A percentile compares a stretch with the other conserved stretches of the same genome.
Evolutionary conservation across 768 basidiomycete species (phyloP).

Genomic region (Xerocomus spinulosus): DNA sequence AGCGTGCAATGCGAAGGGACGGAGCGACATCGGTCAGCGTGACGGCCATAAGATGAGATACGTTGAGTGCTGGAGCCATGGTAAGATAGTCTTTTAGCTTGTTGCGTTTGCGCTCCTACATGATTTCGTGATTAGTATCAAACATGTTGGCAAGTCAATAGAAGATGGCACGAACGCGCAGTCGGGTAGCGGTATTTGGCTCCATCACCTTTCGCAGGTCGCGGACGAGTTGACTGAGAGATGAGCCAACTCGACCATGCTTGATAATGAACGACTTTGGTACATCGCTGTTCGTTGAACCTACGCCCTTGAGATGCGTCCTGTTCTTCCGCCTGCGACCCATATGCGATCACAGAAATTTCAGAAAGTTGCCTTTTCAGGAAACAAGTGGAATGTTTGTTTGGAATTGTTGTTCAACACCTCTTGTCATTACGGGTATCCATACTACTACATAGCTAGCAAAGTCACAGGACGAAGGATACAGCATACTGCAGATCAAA

Average conservation of each 20-base stretch:
- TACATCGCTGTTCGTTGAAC: constrained; percentile 34
- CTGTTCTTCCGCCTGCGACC: constrained; percentile 72
- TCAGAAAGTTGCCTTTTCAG: constrained; percentile 23
- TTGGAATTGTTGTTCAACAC: constrained; percentile 21
- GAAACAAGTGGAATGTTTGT: constrained; percentile 14
- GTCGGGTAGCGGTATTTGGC: constrained; percentile 90
- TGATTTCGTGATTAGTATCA: constrained; percentile 13
- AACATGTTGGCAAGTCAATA: neutral
- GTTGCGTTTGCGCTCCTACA: constrained; percentile 83
- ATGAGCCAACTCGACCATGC: constrained; percentile 88
- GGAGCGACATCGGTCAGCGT: constrained; percentile 83
- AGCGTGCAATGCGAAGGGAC: constrained; percentile 78
- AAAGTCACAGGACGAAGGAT: constrained; percentile 16
- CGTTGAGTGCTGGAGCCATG: constrained; percentile 84
- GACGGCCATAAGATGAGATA: constrained; percentile 91
- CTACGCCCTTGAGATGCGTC: constrained; percentile 69
- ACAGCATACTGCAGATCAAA: constrained; percentile 28
- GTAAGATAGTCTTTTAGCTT: constrained; percentile 92
- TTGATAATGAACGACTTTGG: constrained; percentile 98
- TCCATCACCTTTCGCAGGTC: constrained; percentile 97
- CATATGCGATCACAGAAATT: constrained; percentile 34
- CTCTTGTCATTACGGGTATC: too few relatives aligned
- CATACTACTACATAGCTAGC: too few relatives aligned
- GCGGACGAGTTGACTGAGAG: constrained; percentile 82
- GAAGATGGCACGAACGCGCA: constrained; percentile 54